Conservation (phyloP, 108 stramenopile species). For the Parietichytrium sp. region DNA sequence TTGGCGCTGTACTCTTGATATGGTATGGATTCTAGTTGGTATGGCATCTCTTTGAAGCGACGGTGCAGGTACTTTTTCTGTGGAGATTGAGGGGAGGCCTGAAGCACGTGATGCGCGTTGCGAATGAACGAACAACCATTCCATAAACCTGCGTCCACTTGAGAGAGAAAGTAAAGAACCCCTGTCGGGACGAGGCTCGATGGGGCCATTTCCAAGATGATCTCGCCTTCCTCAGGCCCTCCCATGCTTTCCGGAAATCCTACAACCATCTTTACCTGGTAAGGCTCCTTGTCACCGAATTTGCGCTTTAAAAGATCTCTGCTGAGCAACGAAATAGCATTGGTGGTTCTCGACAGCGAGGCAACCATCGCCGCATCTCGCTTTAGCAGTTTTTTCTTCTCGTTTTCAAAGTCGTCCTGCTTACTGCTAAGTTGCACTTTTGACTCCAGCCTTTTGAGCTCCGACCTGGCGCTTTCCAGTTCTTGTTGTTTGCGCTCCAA, state of each 20-base stretch:
- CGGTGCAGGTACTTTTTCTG: constrained; percentile 43
- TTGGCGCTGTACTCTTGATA: constrained; percentile 75
- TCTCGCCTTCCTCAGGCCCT: not conserved
- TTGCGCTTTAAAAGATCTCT: not conserved
- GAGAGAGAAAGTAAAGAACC: constrained; percentile 75
- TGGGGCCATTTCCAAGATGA: not conserved
- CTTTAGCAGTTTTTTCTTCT: not conserved
- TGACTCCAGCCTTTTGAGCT: not conserved
- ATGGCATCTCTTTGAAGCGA: constrained; percentile 51
- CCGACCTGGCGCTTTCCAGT: not conserved
- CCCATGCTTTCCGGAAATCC: constrained; percentile 17
- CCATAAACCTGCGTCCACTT: constrained; percentile 77
- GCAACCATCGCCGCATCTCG: not conserved
- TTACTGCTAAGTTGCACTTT: not conserved
- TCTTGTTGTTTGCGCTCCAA: not conserved
- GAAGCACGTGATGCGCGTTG: constrained; percentile 77
- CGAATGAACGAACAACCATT: constrained; percentile 68
- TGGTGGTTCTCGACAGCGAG: not conserved
- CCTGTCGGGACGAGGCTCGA: constrained; percentile 69
- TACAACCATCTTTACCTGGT: not conserved
- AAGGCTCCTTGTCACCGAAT: not conserved
- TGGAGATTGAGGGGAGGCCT: constrained; percentile 65
- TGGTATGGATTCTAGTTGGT: constrained; percentile 56
- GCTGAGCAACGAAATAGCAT: not conserved
- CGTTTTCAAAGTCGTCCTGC: not conserved